Evolutionary conservation across 345 rosid genomes (phyloP).

Genomic region (Streptanthus diversifolius): DNA sequence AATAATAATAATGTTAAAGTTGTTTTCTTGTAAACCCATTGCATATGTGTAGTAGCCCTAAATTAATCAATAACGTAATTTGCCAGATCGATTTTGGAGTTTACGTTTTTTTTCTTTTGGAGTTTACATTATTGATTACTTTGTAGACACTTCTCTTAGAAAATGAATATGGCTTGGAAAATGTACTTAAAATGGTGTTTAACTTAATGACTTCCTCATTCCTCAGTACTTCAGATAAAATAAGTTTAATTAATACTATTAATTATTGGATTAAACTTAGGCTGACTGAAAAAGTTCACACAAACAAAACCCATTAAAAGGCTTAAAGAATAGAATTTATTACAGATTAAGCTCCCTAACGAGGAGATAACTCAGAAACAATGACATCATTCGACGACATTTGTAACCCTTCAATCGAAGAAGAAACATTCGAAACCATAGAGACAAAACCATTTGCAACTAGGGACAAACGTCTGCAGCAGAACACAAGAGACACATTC

Average conservation of each 20-base stretch:
- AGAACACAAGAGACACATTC: background rate
- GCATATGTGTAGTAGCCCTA: background rate
- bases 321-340: background rate
- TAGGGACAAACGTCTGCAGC: background rate
- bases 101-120: too few relatives aligned
- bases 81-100: too few relatives aligned
- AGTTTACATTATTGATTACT: too few relatives aligned
- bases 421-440: background rate
- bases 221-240: background rate
- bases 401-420: constrained; percentile 20
- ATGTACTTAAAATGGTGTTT: background rate
- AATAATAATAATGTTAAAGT: background rate
- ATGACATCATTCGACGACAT: constrained; percentile 23
- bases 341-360: constrained; percentile 13
- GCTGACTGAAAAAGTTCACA: background rate
- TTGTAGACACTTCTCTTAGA: background rate
- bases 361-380: constrained; percentile 22
- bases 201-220: background rate
- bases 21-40: background rate
- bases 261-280: background rate
- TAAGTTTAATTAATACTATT: background rate
- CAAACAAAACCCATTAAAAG: background rate
- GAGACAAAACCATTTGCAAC: background rate
- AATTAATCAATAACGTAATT: too few relatives aligned
- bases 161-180: background rate